A percentile compares a stretch with the other conserved stretches of the same genome.
Conservation (phyloP, 2,329 filamentous ascomycete species). For the Alternaria sp. region DNA sequence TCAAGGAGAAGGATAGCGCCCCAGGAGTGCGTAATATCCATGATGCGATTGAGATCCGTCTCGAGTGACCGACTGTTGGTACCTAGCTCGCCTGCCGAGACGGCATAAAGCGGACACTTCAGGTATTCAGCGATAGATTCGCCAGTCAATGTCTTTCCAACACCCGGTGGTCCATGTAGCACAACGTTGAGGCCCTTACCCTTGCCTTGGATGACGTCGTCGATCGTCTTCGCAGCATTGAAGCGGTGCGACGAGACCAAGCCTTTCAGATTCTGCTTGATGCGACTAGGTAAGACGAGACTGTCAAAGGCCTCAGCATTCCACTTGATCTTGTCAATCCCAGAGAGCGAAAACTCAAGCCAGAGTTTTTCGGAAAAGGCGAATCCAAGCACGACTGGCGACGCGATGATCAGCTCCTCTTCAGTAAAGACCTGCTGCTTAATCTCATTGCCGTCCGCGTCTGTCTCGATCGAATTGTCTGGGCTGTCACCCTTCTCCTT, state of each 20-base stretch:
- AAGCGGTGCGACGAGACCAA: constrained; percentile 87
- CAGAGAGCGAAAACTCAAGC: constrained; percentile 86
- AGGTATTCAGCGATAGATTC: constrained; percentile 87
- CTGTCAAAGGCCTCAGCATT: constrained; percentile 84
- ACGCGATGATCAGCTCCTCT: constrained; percentile 84
- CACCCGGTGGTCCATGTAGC: constrained; percentile 80
- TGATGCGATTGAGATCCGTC: constrained; percentile 79
- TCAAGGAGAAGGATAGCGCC: constrained; percentile 85
- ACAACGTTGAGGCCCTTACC: constrained; percentile 85
- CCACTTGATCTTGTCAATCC: constrained; percentile 83
- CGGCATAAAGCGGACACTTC: constrained; percentile 83
- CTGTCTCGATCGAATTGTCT: constrained; percentile 56
- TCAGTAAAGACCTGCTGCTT: constrained; percentile 71
- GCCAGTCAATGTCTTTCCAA: constrained; percentile 87
- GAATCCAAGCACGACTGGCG: constrained; percentile 85
- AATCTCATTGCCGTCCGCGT: constrained; percentile 41
- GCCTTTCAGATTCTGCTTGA: constrained; percentile 75
- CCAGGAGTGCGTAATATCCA: constrained; percentile 88
- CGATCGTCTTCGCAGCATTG: constrained; percentile 80
- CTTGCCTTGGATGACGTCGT: constrained; percentile 77
- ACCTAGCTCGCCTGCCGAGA: constrained; percentile 82
- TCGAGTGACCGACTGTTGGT: constrained; percentile 77
- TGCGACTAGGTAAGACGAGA: constrained; percentile 72
- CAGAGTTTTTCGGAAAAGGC: constrained; percentile 88
- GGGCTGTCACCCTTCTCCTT: constrained; percentile 59